phyloP scores from a whole-genome alignment of 2,329 filamentous ascomycete genomes.

The Claviceps humidiphila region DNA sequence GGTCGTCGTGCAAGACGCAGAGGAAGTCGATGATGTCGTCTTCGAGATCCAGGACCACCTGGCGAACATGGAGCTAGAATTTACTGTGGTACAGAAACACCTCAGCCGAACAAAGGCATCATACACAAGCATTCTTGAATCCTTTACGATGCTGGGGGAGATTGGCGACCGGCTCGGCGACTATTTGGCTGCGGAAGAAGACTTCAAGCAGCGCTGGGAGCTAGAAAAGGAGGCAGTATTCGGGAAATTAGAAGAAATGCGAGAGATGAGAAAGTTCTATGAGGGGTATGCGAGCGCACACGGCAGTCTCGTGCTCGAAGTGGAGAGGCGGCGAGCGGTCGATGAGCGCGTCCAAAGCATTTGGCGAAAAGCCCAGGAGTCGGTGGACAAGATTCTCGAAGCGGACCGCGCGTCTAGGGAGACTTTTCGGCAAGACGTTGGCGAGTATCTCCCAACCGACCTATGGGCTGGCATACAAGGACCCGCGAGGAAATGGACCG shows the following conservation, averaged over 20 bases:
- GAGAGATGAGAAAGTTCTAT: conserved; percentile 68
- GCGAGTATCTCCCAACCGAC: conserved; percentile 76
- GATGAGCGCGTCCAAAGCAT: conserved; percentile 63
- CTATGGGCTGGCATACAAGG: conserved; percentile 67
- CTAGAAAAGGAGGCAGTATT: conserved; percentile 60
- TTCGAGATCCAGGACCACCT: conserved; percentile 62
- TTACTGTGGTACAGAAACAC: conserved; percentile 49
- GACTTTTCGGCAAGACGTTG: conserved; percentile 66
- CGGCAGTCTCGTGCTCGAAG: conserved; percentile 70
- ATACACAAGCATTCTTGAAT: conserved; percentile 45
- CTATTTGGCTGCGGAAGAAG: conserved; percentile 50
- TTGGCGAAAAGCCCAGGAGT: conserved; percentile 63
- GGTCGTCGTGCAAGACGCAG: conserved; percentile 61
- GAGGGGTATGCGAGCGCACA: conserved; percentile 78
- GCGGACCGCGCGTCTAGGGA: conserved; percentile 63
- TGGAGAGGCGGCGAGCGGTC: conserved; percentile 57
- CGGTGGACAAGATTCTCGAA: conserved; percentile 61
- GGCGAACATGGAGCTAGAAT: conserved; percentile 61
- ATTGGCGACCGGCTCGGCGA: conserved; percentile 52
- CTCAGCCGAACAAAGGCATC: conserved; percentile 36
- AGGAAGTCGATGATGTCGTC: conserved; percentile 53
- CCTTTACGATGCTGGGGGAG: conserved; percentile 53
- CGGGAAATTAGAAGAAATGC: conserved; percentile 60
- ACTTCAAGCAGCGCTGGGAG: conserved; percentile 57
- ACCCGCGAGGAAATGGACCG: conserved; percentile 39